phyloP scores from a whole-genome alignment of 129 eudicot genomes.

The Chrysanthemum makinoi region DNA sequence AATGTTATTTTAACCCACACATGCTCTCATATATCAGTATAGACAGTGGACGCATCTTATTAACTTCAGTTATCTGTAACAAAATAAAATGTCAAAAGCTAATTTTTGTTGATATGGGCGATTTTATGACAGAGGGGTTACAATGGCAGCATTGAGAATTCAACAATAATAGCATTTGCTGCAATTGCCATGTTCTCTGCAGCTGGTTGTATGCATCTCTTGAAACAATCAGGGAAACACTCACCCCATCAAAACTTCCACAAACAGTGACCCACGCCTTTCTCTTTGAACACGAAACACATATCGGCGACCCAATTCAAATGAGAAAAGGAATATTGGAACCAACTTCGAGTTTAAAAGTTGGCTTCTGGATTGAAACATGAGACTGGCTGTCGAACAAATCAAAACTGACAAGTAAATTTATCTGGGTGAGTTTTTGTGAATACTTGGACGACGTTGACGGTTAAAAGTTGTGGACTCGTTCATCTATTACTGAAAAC shows the following conservation, averaged over 20 bases:
- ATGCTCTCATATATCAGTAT: too few relatives aligned
- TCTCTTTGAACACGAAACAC: neutral
- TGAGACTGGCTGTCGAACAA: neutral
- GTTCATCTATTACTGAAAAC: neutral
- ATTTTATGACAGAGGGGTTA: constrained; percentile 67
- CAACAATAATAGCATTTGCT: constrained; percentile 69
- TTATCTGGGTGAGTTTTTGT: neutral
- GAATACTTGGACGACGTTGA: neutral
- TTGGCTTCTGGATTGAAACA: neutral
- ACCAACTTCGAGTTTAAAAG: neutral
- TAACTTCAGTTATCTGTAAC: neutral
- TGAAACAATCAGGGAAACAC: constrained; percentile 82
- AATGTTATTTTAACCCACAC: too few relatives aligned
- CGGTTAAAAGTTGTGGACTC: neutral
- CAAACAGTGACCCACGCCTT: constrained; percentile 47
- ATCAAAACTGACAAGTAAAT: neutral
- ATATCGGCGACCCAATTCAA: neutral
- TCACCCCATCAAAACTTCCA: constrained; percentile 73
- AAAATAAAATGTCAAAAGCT: neutral
- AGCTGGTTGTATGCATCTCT: constrained; percentile 80
- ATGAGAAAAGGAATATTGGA: neutral
- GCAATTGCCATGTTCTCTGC: constrained; percentile 74
- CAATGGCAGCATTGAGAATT: constrained; percentile 54
- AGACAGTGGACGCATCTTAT: too few relatives aligned
- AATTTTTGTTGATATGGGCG: neutral